These are phyloP conservation scores for Marsdenia floribunda DNA, from an alignment of 257 asterid genomes.

Conservation along the genomic window DNA sequence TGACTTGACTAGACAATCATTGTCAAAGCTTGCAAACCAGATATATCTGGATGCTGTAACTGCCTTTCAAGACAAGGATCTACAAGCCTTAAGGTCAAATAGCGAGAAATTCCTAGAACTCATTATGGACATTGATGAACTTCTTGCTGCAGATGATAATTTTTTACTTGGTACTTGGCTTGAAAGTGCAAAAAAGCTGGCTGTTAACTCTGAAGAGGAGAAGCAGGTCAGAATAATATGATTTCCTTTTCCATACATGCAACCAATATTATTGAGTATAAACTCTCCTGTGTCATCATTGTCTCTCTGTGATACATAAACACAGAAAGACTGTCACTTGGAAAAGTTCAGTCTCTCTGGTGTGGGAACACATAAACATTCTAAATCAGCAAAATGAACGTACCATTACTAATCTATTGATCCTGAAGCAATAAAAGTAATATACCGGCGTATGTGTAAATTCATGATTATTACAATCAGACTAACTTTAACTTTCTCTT, in stretches of 20 bases:
- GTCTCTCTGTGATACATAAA: neutral
- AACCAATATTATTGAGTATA: neutral
- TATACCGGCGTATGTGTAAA: neutral
- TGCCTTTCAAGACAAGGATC: conserved; percentile 59
- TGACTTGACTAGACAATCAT: conserved; percentile 81
- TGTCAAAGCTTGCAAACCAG: conserved; percentile 91
- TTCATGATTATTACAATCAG: neutral
- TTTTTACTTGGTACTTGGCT: conserved; percentile 93
- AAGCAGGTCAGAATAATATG: conserved; percentile 49
- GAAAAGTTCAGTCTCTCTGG: neutral
- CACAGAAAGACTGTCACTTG: neutral
- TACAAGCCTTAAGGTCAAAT: conserved; percentile 44
- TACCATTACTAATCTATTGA: neutral
- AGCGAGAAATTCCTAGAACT: conserved; percentile 66
- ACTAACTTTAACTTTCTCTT: neutral
- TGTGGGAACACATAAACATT: neutral
- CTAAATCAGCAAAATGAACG: neutral
- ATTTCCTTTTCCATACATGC: neutral
- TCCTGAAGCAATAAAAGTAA: neutral
- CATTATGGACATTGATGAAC: conserved; percentile 77
- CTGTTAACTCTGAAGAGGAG: conserved; percentile 53
- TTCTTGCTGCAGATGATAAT: conserved; percentile 80
- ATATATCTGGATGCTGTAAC: conserved; percentile 64
- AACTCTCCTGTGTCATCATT: neutral
- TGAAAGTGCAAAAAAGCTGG: conserved; percentile 67